These are phyloP conservation scores for Gautieria morchelliformis DNA, from an alignment of 768 basidiomycete genomes.

Conservation along the genomic window DNA sequence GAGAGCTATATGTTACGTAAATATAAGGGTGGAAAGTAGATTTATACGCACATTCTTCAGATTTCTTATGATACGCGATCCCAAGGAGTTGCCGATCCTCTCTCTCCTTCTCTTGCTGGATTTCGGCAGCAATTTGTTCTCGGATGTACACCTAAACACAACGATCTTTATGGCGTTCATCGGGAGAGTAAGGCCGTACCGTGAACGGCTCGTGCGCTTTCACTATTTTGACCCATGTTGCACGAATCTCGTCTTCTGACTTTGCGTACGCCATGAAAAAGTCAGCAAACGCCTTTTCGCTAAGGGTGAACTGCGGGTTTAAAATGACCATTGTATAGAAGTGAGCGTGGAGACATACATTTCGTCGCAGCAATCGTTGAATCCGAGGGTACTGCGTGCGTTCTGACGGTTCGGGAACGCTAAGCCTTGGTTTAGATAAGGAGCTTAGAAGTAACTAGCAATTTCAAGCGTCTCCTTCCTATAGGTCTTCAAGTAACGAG, in stretches of 20 bases:
- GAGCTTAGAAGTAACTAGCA: background rate
- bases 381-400: background rate
- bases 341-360: background rate
- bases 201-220: conserved; percentile 1
- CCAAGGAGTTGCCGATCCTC: conserved; percentile 1
- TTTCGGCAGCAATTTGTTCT: background rate
- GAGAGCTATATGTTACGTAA: background rate
- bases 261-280: conserved; percentile 1
- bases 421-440: background rate
- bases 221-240: background rate
- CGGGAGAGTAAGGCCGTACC: background rate
- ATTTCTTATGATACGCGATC: conserved; percentile 4
- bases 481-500: background rate
- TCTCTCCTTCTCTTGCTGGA: background rate
- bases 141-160: background rate
- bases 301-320: background rate
- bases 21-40: background rate
- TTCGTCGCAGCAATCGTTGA: conserved; percentile 3
- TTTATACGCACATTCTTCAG: conserved; percentile 1
- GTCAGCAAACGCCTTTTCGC: background rate
- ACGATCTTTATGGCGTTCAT: background rate
- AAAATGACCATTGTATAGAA: background rate
- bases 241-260: conserved; percentile 4
- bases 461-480: background rate
- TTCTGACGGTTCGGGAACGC: background rate